Percentiles rank a stretch among this genome's conserved stretches.
Conservation (phyloP, 371 early-diverging fungal species). For the Lichtheimia ornata region DNA sequence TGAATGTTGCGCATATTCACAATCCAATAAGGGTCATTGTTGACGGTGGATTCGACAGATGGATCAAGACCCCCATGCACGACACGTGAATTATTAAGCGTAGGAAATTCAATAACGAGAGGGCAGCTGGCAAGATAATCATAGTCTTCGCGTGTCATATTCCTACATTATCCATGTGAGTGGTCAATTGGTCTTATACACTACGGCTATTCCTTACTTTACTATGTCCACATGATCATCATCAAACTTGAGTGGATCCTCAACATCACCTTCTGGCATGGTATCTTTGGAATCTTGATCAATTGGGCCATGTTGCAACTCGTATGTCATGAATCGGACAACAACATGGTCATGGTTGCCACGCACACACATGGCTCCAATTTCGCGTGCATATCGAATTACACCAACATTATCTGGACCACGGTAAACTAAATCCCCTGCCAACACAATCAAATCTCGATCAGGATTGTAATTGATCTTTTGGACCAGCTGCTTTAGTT, state of each 20-base stretch:
- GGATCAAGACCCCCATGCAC: constrained; percentile 76
- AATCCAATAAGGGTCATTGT: constrained; percentile 57
- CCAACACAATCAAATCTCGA: constrained; percentile 62
- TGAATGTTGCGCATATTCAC: constrained; percentile 64
- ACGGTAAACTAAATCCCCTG: constrained; percentile 72
- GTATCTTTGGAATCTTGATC: constrained; percentile 23
- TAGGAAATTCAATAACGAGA: constrained; percentile 57
- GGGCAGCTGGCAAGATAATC: constrained; percentile 63
- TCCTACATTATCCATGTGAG: constrained; percentile 12
- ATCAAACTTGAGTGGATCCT: constrained; percentile 40
- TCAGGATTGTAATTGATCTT: constrained; percentile 40
- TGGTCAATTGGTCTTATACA: neutral
- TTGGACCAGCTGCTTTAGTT: constrained; percentile 52
- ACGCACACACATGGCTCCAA: constrained; percentile 64
- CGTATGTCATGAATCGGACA: constrained; percentile 60
- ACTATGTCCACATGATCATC: constrained; percentile 46
- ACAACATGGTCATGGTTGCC: constrained; percentile 83
- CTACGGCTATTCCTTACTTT: constrained; percentile 22
- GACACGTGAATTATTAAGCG: constrained; percentile 54
- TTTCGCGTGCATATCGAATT: constrained; percentile 48
- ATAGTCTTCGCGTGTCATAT: constrained; percentile 55
- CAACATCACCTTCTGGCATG: constrained; percentile 39
- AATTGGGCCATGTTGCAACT: constrained; percentile 29
- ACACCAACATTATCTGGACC: constrained; percentile 72
- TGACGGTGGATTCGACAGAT: constrained; percentile 25